phyloP scores from a whole-genome alignment of 1,284 basidiomycete genomes.

The Irpex rosettiformis region DNA sequence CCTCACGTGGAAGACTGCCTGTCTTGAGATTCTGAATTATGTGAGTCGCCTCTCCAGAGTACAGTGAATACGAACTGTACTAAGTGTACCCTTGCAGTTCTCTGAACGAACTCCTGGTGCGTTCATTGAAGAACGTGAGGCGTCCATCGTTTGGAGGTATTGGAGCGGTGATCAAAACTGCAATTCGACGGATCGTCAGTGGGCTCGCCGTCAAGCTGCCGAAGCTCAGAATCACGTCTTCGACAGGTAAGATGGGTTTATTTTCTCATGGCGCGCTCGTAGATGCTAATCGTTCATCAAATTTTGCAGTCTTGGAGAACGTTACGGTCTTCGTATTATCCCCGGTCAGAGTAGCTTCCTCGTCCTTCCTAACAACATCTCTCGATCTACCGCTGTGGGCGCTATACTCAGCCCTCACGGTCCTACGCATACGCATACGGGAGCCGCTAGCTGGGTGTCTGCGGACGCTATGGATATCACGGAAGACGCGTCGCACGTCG shows the following conservation, averaged over 20 bases:
- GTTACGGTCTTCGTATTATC: conserved; percentile 77
- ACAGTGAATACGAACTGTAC: not conserved
- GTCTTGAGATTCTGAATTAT: conserved; percentile 79
- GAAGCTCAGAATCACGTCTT: conserved; percentile 92
- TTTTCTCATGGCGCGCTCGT: not conserved
- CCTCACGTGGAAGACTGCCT: conserved; percentile 74
- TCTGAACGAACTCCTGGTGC: conserved; percentile 84
- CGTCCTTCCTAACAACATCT: conserved; percentile 81
- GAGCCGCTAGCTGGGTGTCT: conserved; percentile 35
- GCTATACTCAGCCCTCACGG: conserved; percentile 69
- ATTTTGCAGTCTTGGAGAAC: conserved; percentile 64
- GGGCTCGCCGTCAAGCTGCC: conserved; percentile 83
- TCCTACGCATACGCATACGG: conserved; percentile 49
- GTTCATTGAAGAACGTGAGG: conserved; percentile 82
- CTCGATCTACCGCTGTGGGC: conserved; percentile 76
- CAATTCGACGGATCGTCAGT: conserved; percentile 57
- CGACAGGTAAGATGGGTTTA: conserved; percentile 46
- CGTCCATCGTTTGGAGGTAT: conserved; percentile 83
- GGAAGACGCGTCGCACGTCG: conserved; percentile 41
- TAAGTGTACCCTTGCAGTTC: conserved; percentile 49
- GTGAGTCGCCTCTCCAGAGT: conserved; percentile 41
- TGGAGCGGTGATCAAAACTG: conserved; percentile 51
- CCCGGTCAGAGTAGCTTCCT: conserved; percentile 78
- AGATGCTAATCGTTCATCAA: conserved; percentile 5
- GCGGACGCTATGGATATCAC: conserved; percentile 25